Base-by-base conservation (phyloP, 148 eudicot species). In the Polygonum aviculare region DNA sequence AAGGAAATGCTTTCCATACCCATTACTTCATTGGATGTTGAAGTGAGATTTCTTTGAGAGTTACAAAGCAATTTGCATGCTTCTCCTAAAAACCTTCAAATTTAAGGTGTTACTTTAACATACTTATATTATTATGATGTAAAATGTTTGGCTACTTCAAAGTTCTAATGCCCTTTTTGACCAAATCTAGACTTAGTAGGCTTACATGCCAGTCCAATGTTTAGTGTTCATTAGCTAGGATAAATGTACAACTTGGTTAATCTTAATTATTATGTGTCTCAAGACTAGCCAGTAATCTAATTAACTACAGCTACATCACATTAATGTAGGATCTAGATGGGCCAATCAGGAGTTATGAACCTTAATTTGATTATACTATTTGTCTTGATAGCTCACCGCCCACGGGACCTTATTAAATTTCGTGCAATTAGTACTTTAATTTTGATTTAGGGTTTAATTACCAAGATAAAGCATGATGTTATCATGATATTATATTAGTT, bases 271-370 rank as follows among this genome's bases (percentile, higher is more conserved):
- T 54, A 16, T 0, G 1, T 60, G 5, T 60, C 14, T 26, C 5
- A 22, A 60, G 26, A 26, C 9, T 22, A 10, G 36, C 7, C 59
- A 54, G 59, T 8, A 8, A 35, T 60, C 1, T 69, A 36, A 14
- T 69, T 35, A 18, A 35, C 10, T 35, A 36, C 8, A 3, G 11
- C 21, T 69, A 12, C n/a, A 39, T 69, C 7, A 39, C 45, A 69
- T 69, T 69, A 19, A 69, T 38, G 48, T 69, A 69, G 73, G 48
- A 39, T 69, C 73, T 69, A 69, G 48, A 15, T 69, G 39, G 47
- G 73, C 73, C 44, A 69, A 36, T 38, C 21, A 69, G 47, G 73
- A 21, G 44, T 15, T 47, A 69, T 36, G 44, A 69, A 15, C 73
- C 73, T 47, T 69, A 69, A 41, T 36, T 69, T 15, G 73, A 38